Percentiles rank a stretch among this genome's conserved stretches.
phyloP scores from a whole-genome alignment of 2,329 filamentous ascomycete species.

The Alternaria brassicae region DNA sequence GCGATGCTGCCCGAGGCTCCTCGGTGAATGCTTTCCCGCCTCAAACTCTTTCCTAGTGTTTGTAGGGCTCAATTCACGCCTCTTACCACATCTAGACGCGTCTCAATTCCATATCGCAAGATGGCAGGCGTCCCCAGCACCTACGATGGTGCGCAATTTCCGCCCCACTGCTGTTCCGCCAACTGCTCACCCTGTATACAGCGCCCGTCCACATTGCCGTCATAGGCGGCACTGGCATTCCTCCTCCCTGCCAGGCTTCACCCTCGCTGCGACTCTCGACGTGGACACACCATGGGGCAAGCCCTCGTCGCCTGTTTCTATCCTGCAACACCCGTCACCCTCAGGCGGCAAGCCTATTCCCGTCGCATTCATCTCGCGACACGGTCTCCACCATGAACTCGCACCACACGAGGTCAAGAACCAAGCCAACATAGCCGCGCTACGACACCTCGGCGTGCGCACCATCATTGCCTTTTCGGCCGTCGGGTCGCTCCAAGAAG shows the following conservation, averaged over 20 bases:
- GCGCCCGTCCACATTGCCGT: conserved; percentile 60
- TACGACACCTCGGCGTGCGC: conserved; percentile 86
- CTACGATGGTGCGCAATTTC: conserved; percentile 36
- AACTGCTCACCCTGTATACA: conserved; percentile 30
- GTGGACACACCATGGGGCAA: conserved; percentile 86
- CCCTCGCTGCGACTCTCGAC: conserved; percentile 78
- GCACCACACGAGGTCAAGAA: conserved; percentile 95
- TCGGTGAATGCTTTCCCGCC: conserved; percentile 29
- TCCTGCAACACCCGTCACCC: conserved; percentile 84
- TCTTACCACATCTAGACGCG: conserved; percentile 13
- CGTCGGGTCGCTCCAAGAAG: conserved; percentile 89
- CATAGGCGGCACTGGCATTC: conserved; percentile 81
- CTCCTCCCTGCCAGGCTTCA: conserved; percentile 86
- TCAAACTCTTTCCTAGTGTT: conserved; percentile 3
- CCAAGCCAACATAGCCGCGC: conserved; percentile 97
- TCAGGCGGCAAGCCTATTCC: conserved; percentile 67
- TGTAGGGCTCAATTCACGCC: neutral
- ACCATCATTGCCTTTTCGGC: conserved; percentile 94
- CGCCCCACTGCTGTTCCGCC: neutral
- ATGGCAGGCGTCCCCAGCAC: conserved; percentile 46
- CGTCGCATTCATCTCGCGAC: conserved; percentile 91
- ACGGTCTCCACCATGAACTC: conserved; percentile 86
- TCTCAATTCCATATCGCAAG: conserved; percentile 39
- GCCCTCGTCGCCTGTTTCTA: conserved; percentile 78
- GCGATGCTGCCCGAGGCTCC: conserved; percentile 13